Evolutionary conservation across 345 rosid genomes (phyloP), one percentile per base, ranked within the genome.

Genomic region (Triadica sebifera): DNA sequence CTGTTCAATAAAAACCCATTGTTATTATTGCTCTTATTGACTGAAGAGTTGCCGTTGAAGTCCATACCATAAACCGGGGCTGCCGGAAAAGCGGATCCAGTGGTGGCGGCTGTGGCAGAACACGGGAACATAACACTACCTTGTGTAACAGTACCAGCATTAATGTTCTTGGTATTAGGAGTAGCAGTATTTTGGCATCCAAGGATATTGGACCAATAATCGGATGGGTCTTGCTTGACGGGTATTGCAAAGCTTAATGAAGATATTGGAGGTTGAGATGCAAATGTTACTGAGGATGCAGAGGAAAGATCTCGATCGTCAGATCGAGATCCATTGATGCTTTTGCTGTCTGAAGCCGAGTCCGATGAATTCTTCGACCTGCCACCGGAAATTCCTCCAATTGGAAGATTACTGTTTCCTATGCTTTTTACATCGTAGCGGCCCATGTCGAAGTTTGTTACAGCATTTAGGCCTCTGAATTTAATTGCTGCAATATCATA

Each of bases 341-440:
- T 86, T 76, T 79, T 84, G 79, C 82, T 79, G 20, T 85, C 88
- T 0, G 86, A 82, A 24, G 76, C 80, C 7, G 92, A 77, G 38
- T 86, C 92, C 0, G 85, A 78, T 20, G 84, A 73, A 38, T 81
- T 85, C 67, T 77, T 89, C 25, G 89, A 78, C 75, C 82, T 85
- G 67, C 38, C 47, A 56, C 63, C 61, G 1, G 78, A 72, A 19
- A 89, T 81, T 76, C 98, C 97, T 0, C 97, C 98, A 0, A 92
- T 85, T 0, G 98, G 98, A 5, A 94, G 97, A 76, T 89, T 89
- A 78, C 93, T 88, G 66, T 58, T 89, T 45, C 90, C 94, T 13
- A 94, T 94, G 73, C 89, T 92, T 74, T 92, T 90, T n/a, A 92
- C 92, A 16, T 94, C 95, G 70, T 94, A 94, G 6, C 97, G 97